phyloP scores from a whole-genome alignment of 179 eudicot species.

The Camellia oleifera region DNA sequence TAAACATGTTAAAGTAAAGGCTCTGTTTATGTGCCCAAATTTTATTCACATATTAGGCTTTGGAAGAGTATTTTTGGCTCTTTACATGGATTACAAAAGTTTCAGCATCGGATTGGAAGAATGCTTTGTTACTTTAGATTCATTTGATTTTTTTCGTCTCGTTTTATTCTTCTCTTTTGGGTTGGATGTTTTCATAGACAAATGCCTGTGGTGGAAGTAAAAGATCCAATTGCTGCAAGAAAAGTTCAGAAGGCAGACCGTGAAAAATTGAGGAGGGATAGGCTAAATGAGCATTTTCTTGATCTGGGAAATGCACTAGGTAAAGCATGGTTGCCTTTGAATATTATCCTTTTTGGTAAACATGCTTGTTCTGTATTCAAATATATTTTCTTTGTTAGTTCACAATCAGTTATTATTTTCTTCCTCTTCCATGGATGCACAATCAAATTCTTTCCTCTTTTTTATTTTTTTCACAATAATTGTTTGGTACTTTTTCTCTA shows the following conservation, averaged over 20 bases:
- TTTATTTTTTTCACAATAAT: too few species aligned
- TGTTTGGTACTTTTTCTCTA: too few species aligned
- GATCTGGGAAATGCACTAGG: conserved; percentile 86
- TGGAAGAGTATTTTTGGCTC: neutral
- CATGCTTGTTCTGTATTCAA: neutral
- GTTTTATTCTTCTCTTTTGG: neutral
- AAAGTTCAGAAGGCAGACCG: conserved; percentile 97
- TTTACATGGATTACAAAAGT: neutral
- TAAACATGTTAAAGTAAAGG: neutral
- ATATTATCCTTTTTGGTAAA: neutral
- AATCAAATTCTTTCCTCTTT: neutral
- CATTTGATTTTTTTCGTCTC: neutral
- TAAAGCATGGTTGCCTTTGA: conserved; percentile 21
- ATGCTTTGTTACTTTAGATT: neutral
- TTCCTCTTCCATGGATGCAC: neutral
- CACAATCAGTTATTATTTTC: neutral
- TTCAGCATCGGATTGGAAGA: neutral
- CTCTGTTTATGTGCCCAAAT: too few species aligned
- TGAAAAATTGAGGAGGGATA: conserved; percentile 93
- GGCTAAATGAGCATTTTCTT: conserved; percentile 81
- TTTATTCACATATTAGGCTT: neutral
- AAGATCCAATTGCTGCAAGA: conserved; percentile 46
- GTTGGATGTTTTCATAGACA: conserved; percentile 12
- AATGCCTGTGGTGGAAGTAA: conserved; percentile 36
- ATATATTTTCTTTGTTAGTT: conserved; percentile 1